Evolutionary conservation across 352 stramenopile species (phyloP).

Genomic region (Phytophthora nicotianae): DNA sequence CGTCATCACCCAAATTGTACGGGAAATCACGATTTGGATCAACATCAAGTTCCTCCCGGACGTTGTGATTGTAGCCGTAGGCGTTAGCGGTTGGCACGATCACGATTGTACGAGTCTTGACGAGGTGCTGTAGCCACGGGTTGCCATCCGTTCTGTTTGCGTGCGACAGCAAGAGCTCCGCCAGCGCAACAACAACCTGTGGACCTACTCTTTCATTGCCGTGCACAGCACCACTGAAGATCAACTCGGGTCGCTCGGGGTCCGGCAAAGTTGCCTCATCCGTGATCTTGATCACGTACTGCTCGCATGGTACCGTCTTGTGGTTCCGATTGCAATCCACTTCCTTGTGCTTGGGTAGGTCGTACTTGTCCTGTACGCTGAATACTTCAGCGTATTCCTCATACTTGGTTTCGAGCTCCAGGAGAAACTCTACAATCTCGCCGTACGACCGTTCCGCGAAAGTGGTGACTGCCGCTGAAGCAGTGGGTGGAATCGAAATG

Average conservation of each 20-base stretch:
- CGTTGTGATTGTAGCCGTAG: conserved; percentile 88
- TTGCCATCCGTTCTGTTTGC: conserved; percentile 46
- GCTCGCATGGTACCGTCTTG: conserved; percentile 49
- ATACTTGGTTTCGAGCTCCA: conserved; percentile 57
- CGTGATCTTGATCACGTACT: conserved; percentile 89
- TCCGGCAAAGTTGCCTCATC: conserved; percentile 69
- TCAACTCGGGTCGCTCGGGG: conserved; percentile 88
- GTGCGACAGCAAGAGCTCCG: conserved; percentile 67
- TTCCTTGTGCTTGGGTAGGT: conserved; percentile 53
- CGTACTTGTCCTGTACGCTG: conserved; percentile 81
- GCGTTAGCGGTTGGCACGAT: conserved; percentile 93
- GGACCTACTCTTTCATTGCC: conserved; percentile 94
- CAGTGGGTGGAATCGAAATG: neutral
- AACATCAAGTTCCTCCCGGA: conserved; percentile 75
- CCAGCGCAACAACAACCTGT: conserved; percentile 78
- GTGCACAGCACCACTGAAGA: conserved; percentile 94
- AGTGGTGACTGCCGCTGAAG: conserved; percentile 12
- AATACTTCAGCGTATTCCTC: conserved; percentile 80
- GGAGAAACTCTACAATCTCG: conserved; percentile 71
- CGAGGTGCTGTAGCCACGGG: conserved; percentile 69
- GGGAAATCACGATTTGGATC: conserved; percentile 98
- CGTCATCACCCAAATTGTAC: conserved; percentile 76
- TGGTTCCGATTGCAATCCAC: conserved; percentile 41
- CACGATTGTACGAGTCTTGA: conserved; percentile 79
- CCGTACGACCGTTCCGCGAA: conserved; percentile 71